A percentile compares a stretch with the other conserved stretches of the same genome.
Evolutionary conservation across 768 basidiomycete species (phyloP).

Genomic region (Leccinum sublutescens): DNA sequence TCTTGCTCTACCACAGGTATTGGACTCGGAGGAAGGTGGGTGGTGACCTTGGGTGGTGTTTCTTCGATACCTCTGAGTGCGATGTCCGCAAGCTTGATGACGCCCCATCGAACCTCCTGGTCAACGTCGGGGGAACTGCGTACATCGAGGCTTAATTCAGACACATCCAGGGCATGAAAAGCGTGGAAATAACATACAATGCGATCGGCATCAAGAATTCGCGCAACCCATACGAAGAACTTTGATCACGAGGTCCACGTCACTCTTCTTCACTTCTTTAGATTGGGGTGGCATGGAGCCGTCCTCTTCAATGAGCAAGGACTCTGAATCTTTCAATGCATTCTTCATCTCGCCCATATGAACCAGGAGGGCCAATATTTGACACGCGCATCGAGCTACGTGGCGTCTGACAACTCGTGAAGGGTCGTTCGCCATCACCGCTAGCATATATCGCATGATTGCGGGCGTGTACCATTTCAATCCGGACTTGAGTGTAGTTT

Average conservation of each 20-base stretch:
- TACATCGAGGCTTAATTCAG: neutral
- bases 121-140: constrained; percentile 74
- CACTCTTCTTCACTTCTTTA: constrained; percentile 78
- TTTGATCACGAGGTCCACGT: constrained; percentile 83
- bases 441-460: constrained; percentile 84
- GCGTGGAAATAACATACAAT: constrained; percentile 50
- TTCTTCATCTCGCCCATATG: constrained; percentile 91
- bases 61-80: constrained; percentile 83
- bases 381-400: constrained; percentile 81
- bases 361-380: constrained; percentile 81
- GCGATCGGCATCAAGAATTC: constrained; percentile 81
- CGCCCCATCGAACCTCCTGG: constrained; percentile 86
- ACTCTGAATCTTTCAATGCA: constrained; percentile 67
- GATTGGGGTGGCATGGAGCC: constrained; percentile 67
- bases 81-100: constrained; percentile 89
- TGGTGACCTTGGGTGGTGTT: constrained; percentile 79
- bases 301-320: constrained; percentile 84
- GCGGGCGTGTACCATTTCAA: constrained; percentile 83
- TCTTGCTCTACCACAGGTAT: constrained; percentile 67
- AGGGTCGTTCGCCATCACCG: constrained; percentile 82
- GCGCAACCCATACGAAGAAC: constrained; percentile 78
- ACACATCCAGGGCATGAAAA: constrained; percentile 1
- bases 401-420: constrained; percentile 82
- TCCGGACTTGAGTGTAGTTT: constrained; percentile 87
- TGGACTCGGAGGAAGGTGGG: constrained; percentile 59